Base-by-base conservation (phyloP, 306 rosid genomes). In the Gleditsia sinensis region DNA sequence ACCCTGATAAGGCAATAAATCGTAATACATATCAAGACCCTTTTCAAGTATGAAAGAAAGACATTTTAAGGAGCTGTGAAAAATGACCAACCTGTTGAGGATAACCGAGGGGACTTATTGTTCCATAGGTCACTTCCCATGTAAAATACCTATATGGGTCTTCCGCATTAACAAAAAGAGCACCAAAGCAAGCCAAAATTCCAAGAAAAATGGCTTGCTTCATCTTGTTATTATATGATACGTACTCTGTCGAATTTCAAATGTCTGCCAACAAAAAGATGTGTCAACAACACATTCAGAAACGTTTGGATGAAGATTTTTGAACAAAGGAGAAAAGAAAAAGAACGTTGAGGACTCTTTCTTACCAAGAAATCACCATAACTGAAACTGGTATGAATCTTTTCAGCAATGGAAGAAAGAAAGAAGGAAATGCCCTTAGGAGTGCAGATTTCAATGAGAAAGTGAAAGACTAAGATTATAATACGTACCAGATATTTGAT, bases 31-130 rank as follows among this genome's bases (percentile, higher is more conserved):
- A 10, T 75, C 0, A 68, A 43, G 55, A 12, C 20, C 11, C 7
- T 19, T 66, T 50, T n/a, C 24, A 40, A 60, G 39, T 45, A 55
- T 51, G 53, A 16, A 64, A 65, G 13, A 42, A 48, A 28, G 10
- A 25, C 36, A 67, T 58, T 49, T 34, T 37, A 69, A 30, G 56
- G 0, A 7, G 12, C 4, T 20, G 8, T 49, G 10, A 12, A 73
- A 49, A 46, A 17, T 45, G 34, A 57, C 67, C 7, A 23, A 87
- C 96, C 94, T 79, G 80, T 72, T 91, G 98, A 48, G 89, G 86
- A 70, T 69, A 65, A 66, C 97, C 97, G 37, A 91, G 89, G 7
- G 97, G 97, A 75, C 58, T 82, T 66, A 87, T 76, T 24, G 82
- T 78, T 42, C 98, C 97, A 1, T 82, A 49, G 9, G 91, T 87